phyloP scores from a whole-genome alignment of 2,329 filamentous ascomycete genomes.

The Hypocreales sp. region DNA sequence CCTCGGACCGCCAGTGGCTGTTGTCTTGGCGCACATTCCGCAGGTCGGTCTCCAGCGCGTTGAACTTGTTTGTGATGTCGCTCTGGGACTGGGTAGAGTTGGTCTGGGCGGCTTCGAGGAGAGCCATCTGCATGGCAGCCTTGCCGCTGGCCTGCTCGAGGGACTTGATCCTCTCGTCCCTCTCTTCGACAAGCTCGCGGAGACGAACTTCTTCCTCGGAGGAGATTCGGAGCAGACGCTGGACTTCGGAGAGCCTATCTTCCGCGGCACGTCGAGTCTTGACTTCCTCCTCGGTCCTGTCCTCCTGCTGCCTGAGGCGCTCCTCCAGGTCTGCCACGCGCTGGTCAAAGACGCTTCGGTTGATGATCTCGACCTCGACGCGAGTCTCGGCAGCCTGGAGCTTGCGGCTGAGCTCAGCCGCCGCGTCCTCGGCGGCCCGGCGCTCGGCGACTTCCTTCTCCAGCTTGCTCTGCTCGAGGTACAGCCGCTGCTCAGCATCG shows the following conservation, averaged over 20 bases:
- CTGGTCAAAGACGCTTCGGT: slow-evolving; percentile 40
- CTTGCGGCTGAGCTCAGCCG: slow-evolving; percentile 36
- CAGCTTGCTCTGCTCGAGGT: slow-evolving; percentile 28
- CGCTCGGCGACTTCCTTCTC: slow-evolving; percentile 33
- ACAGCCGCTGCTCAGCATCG: slow-evolving; percentile 42
- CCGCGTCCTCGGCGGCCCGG: slow-evolving; percentile 35
- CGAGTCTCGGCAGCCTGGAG: slow-evolving; percentile 42
- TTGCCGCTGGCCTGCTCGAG: slow-evolving; percentile 41
- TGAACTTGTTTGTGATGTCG: slow-evolving; percentile 40
- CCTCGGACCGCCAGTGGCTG: slow-evolving; percentile 45
- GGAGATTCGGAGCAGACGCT: slow-evolving; percentile 50
- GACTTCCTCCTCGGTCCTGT: slow-evolving; percentile 48
- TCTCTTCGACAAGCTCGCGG: slow-evolving; percentile 50
- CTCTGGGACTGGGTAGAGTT: slow-evolving; percentile 36
- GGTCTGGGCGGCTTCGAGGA: slow-evolving; percentile 52
- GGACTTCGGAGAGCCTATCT: slow-evolving; percentile 57
- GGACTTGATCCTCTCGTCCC: slow-evolving; percentile 47
- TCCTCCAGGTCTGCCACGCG: slow-evolving; percentile 56
- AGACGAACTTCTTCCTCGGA: slow-evolving; percentile 60
- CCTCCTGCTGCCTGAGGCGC: slow-evolving; percentile 47
- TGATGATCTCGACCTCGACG: slow-evolving; percentile 45
- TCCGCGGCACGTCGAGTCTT: slow-evolving; percentile 49
- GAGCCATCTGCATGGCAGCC: slow-evolving; percentile 43
- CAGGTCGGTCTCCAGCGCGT: slow-evolving; percentile 36
- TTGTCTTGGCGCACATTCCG: slow-evolving; percentile 39